Conservation (phyloP, 2,329 filamentous ascomycete species). For the Balansia obtecta region DNA sequence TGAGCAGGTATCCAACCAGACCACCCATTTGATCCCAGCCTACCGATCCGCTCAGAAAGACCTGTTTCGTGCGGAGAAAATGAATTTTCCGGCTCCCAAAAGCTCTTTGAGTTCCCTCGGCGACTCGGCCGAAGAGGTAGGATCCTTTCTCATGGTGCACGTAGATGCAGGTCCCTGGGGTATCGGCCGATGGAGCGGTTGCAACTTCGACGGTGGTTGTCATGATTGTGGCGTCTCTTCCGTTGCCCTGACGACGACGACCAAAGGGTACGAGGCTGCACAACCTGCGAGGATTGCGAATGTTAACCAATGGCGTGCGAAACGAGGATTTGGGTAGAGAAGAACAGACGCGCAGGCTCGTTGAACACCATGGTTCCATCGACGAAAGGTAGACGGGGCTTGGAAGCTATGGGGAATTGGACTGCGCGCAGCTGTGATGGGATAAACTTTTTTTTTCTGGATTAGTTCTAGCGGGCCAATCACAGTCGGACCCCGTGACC, state of each 20-base stretch:
- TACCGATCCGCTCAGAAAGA: slow-evolving; percentile 72
- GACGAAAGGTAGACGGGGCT: neutral
- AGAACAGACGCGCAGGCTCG: neutral
- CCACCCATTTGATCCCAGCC: slow-evolving; percentile 71
- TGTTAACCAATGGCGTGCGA: neutral
- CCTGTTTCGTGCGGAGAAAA: slow-evolving; percentile 54
- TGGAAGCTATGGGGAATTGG: neutral
- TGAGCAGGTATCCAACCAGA: slow-evolving; percentile 73
- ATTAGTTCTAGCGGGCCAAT: no score
- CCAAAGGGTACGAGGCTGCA: neutral
- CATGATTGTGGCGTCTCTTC: slow-evolving; percentile 37
- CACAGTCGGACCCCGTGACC: no score
- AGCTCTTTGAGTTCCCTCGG: slow-evolving; percentile 76
- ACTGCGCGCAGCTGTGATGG: neutral
- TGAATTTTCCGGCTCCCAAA: slow-evolving; percentile 54
- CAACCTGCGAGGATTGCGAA: neutral
- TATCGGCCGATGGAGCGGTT: slow-evolving; percentile 78
- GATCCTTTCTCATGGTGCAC: slow-evolving; percentile 71
- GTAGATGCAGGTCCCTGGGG: slow-evolving; percentile 63
- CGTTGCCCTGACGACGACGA: neutral
- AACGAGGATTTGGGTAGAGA: neutral
- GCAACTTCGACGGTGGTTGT: slow-evolving; percentile 61
- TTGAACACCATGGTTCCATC: slow-evolving; percentile 6
- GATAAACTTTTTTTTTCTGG: slow-evolving; percentile 1
- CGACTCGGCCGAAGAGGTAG: slow-evolving; percentile 73